Percentiles rank a stretch among this genome's conserved stretches.
Conservation (phyloP, 768 basidiomycete genomes). For the Neoboletus subvelutipes region DNA sequence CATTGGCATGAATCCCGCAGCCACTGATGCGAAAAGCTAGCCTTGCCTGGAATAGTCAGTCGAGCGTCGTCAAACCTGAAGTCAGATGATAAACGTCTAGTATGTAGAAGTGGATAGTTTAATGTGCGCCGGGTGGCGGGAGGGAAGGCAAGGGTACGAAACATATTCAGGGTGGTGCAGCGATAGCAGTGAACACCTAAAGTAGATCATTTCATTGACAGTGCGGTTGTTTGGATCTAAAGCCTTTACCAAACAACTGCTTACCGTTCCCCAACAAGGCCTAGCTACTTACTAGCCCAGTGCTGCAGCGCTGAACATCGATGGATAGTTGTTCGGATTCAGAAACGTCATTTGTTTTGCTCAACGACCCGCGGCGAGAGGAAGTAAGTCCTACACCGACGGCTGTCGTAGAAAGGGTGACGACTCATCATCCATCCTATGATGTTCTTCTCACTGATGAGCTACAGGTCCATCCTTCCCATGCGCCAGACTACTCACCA, state of each 20-base stretch:
- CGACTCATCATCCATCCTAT: not conserved
- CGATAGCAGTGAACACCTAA: not conserved
- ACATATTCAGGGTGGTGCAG: conserved; percentile 4
- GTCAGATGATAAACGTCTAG: conserved; percentile 8
- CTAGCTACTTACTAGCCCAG: not conserved
- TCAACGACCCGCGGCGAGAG: conserved; percentile 28
- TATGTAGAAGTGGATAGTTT: not conserved
- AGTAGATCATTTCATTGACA: not conserved
- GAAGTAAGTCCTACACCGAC: not conserved
- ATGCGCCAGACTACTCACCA: conserved; percentile 41
- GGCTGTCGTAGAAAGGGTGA: conserved; percentile 5
- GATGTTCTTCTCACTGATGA: not conserved
- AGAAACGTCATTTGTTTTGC: conserved; percentile 50
- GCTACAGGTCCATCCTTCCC: conserved; percentile 47
- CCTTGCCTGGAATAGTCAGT: conserved; percentile 33
- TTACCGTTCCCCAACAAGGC: not conserved
- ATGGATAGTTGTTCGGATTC: conserved; percentile 36
- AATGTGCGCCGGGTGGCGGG: not conserved
- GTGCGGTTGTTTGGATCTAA: conserved; percentile 30
- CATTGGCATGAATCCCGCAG: conserved; percentile 86
- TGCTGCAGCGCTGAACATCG: not conserved
- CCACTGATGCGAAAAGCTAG: conserved; percentile 67
- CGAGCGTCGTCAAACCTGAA: conserved; percentile 10
- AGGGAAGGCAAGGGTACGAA: not conserved
- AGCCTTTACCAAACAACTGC: conserved; percentile 32